These are phyloP conservation scores for Coemansia sp. DNA, from an alignment of 192 early-diverging fungal species.

Conservation along the genomic window DNA sequence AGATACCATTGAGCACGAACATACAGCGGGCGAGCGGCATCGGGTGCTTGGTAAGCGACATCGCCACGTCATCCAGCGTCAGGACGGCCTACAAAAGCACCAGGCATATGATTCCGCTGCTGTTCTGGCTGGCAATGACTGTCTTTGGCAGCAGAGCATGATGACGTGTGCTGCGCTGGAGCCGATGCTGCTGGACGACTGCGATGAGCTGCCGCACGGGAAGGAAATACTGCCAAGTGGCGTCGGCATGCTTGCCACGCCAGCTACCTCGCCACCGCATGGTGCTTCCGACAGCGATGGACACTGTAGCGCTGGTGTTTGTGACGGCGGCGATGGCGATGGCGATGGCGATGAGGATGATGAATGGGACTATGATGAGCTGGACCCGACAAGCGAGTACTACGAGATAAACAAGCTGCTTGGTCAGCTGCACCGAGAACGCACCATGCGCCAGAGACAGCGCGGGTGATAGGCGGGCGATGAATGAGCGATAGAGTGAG, in stretches of 20 bases:
- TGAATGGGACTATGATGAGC: slow-evolving; percentile 8
- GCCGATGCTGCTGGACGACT: slow-evolving; percentile 1
- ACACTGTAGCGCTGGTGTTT: not conserved
- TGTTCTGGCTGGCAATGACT: not conserved
- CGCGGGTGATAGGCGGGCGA: slow-evolving; percentile 3
- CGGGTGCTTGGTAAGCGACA: not conserved
- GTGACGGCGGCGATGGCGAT: not conserved
- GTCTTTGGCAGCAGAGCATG: not conserved
- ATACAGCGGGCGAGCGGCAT: not conserved
- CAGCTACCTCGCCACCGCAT: slow-evolving; percentile 26
- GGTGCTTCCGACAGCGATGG: slow-evolving; percentile 9
- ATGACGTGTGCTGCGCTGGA: slow-evolving; percentile 5
- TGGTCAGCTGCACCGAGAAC: slow-evolving; percentile 45
- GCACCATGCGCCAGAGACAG: slow-evolving; percentile 26
- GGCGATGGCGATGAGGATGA: slow-evolving; percentile 11
- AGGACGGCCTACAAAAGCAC: not conserved
- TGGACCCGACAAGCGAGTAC: slow-evolving; percentile 39
- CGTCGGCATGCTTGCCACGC: slow-evolving; percentile 16
- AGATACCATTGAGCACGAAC: not conserved
- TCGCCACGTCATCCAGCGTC: not conserved
- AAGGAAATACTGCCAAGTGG: not conserved
- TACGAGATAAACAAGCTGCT: slow-evolving; percentile 46
- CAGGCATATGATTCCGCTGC: not conserved
- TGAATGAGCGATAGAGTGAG: not conserved
- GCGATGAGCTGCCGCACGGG: not conserved